A percentile compares a stretch with the other conserved stretches of the same genome.
These are phyloP conservation scores for Penicillium sp. DNA, from an alignment of 2,329 filamentous ascomycete genomes.

Conservation along the genomic window DNA sequence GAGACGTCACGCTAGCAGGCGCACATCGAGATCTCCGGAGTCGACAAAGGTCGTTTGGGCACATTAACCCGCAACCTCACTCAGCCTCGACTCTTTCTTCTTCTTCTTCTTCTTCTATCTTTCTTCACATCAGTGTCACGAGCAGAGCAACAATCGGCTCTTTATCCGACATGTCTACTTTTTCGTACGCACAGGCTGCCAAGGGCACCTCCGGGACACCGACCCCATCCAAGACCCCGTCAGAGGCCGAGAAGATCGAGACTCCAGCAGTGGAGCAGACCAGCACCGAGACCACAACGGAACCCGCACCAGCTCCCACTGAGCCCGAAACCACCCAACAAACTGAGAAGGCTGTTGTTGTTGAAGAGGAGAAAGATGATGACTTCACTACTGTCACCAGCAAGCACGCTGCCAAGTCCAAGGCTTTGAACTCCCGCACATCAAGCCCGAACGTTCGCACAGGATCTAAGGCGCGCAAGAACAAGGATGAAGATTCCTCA, in stretches of 20 bases:
- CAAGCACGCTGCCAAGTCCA: conserved; percentile 29
- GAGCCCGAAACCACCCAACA: conserved; percentile 48
- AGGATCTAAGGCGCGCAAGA: conserved; percentile 54
- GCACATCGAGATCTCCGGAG: conserved; percentile 23
- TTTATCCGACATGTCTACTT: conserved; percentile 57
- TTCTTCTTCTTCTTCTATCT: background rate
- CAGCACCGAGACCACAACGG: conserved; percentile 26
- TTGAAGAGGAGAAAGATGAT: conserved; percentile 32
- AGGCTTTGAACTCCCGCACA: conserved; percentile 40
- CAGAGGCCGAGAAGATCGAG: conserved; percentile 32
- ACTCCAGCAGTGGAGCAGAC: conserved; percentile 34
- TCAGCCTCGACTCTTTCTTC: conserved; percentile 20
- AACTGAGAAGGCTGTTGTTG: conserved; percentile 40
- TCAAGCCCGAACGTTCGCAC: conserved; percentile 57
- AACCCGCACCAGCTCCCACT: conserved; percentile 37
- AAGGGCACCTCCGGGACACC: conserved; percentile 68
- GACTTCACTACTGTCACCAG: conserved; percentile 34
- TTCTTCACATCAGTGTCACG: background rate
- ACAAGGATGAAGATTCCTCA: conserved; percentile 63
- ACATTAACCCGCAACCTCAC: conserved; percentile 25
- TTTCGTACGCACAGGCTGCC: conserved; percentile 95
- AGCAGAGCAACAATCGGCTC: conserved; percentile 43
- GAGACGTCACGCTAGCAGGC: conserved; percentile 25
- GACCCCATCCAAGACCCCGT: conserved; percentile 44
- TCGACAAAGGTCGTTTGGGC: conserved; percentile 25